phyloP scores from a whole-genome alignment of 148 eudicot genomes.

The Camellia japonica region DNA sequence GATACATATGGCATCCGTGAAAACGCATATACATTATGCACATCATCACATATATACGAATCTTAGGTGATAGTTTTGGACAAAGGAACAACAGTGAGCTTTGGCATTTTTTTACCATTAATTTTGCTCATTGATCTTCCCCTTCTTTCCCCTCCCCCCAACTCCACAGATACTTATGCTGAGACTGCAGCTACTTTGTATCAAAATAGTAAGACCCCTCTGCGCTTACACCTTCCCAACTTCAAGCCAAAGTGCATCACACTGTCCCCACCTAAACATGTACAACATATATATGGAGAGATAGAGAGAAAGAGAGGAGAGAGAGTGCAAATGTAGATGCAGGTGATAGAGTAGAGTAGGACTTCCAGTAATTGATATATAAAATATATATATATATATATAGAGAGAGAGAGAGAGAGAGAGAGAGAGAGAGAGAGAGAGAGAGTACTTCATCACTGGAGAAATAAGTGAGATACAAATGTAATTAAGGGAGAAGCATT shows the following conservation, averaged over 20 bases:
- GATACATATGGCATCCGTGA: too few species aligned
- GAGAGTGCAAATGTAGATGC: neutral
- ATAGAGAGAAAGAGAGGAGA: constrained; percentile 4
- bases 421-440: constrained; percentile 1
- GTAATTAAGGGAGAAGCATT: neutral
- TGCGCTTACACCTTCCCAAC: neutral
- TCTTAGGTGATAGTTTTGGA: neutral
- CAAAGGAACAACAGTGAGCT: too few species aligned
- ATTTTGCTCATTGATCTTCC: neutral
- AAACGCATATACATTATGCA: too few species aligned
- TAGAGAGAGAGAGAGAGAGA: neutral
- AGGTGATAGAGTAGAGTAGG: neutral
- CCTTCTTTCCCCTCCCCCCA: neutral
- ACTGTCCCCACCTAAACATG: neutral
- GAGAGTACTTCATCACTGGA: neutral
- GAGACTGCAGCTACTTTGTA: neutral
- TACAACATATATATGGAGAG: neutral
- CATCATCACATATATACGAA: neutral
- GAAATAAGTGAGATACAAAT: constrained; percentile 1
- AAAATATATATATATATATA: too few species aligned
- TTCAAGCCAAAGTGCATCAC: neutral
- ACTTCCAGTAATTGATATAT: neutral
- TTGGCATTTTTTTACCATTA: neutral
- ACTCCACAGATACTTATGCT: neutral
- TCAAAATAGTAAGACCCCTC: neutral